A percentile compares a stretch with the other conserved stretches of the same genome.
phyloP scores from a whole-genome alignment of 2,329 filamentous ascomycete species.

The Parastagonospora avenae region DNA sequence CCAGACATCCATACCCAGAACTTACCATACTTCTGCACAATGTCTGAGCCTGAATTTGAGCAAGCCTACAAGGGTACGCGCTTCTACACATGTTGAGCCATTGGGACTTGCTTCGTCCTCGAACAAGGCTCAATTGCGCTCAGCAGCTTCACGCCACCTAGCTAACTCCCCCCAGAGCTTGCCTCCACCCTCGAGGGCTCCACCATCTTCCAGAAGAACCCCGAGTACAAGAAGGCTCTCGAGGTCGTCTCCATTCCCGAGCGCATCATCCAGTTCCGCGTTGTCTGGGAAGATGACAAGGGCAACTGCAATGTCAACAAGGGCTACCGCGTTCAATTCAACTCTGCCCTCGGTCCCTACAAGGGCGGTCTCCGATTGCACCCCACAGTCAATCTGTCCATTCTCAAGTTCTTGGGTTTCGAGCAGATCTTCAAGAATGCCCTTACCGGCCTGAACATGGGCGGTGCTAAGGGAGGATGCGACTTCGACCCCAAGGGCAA shows the following conservation, averaged over 20 bases:
- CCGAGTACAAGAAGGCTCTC: constrained; percentile 91
- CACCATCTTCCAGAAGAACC: constrained; percentile 89
- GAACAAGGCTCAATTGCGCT: neutral
- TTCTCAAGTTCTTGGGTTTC: constrained; percentile 96
- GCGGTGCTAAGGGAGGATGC: constrained; percentile 95
- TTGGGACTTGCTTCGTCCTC: neutral
- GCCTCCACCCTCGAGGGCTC: constrained; percentile 93
- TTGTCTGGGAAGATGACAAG: constrained; percentile 95
- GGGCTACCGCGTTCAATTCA: constrained; percentile 97
- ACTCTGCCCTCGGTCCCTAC: constrained; percentile 95
- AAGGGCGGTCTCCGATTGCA: constrained; percentile 97
- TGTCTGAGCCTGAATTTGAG: constrained; percentile 98
- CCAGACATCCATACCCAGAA: neutral
- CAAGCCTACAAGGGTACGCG: constrained; percentile 90
- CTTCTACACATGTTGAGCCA: neutral
- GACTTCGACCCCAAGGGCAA: constrained; percentile 99
- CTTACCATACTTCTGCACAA: constrained; percentile 45
- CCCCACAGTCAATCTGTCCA: constrained; percentile 77
- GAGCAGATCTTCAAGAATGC: constrained; percentile 99
- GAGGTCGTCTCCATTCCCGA: constrained; percentile 88
- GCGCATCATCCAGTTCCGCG: constrained; percentile 95
- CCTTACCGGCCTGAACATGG: constrained; percentile 91
- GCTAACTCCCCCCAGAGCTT: constrained; percentile 68
- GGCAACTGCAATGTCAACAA: constrained; percentile 89
- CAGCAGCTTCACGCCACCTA: neutral